Evolutionary conservation across 2,329 filamentous ascomycete genomes (phyloP).

Genomic region (Sporothrix mexicana): DNA sequence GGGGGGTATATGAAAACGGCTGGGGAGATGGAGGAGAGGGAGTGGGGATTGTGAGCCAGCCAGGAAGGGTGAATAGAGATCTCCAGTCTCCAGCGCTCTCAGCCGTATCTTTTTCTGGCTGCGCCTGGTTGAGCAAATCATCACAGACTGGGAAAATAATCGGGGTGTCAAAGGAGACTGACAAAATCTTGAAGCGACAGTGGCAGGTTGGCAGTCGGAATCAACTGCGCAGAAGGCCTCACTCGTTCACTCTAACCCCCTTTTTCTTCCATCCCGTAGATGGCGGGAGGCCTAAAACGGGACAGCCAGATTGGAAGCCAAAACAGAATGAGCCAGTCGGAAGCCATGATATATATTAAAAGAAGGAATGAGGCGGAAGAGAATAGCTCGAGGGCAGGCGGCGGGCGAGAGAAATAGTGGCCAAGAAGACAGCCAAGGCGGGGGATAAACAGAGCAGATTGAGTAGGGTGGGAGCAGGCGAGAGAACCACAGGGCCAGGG

Average conservation of each 20-base stretch:
- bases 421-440: slow-evolving; percentile 6
- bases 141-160: not conserved
- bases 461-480: not conserved
- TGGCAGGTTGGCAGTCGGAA: not conserved
- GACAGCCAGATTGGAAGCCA: slow-evolving; percentile 20
- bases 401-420: not conserved
- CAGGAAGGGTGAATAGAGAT: slow-evolving; percentile 8
- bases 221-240: not conserved
- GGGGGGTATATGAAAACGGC: not conserved
- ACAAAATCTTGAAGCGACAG: not conserved
- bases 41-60: not conserved
- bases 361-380: slow-evolving; percentile 15
- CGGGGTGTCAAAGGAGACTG: not conserved
- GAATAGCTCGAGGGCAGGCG: not conserved
- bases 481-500: not conserved
- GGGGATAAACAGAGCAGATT: not conserved
- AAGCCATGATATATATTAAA: slow-evolving; percentile 29
- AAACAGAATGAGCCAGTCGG: slow-evolving; percentile 26
- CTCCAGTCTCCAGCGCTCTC: not conserved
- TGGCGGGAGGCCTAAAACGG: slow-evolving; percentile 23
- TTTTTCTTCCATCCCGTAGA: not conserved
- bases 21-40: not conserved
- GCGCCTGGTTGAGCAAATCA: not conserved
- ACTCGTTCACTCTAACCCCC: not conserved
- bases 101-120: not conserved